A percentile compares a stretch with the other conserved stretches of the same genome.
phyloP scores from a whole-genome alignment of 2,329 filamentous ascomycete genomes.

The Stemphylium lycopersici region DNA sequence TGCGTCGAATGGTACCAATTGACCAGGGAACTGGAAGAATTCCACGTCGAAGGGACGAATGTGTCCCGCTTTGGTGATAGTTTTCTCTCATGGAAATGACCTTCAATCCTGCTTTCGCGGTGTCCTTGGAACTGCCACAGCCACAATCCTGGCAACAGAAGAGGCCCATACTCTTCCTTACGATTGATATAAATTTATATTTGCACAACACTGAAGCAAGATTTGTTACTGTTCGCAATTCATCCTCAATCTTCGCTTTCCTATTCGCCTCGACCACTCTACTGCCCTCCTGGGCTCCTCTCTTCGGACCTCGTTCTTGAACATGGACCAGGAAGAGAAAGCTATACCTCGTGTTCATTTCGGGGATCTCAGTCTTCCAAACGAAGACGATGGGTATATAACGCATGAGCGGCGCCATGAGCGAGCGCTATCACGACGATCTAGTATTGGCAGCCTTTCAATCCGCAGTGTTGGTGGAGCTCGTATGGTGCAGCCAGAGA shows the following conservation, averaged over 20 bases:
- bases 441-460: conserved; percentile 46
- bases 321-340: conserved; percentile 39
- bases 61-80: not conserved
- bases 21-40: conserved; percentile 2
- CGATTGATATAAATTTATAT: no score
- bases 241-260: conserved; percentile 9
- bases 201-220: no score
- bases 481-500: conserved; percentile 49
- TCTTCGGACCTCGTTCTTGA: conserved; percentile 4
- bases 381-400: conserved; percentile 44
- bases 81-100: no score
- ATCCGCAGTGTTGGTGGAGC: conserved; percentile 43
- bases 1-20: conserved; percentile 25
- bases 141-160: no score
- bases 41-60: not conserved
- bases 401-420: conserved; percentile 31
- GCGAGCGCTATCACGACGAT: conserved; percentile 40
- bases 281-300: conserved; percentile 9
- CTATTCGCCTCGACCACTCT: conserved; percentile 6
- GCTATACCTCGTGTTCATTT: conserved; percentile 25
- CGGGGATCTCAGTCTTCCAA: conserved; percentile 26
- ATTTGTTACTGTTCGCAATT: not conserved
- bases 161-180: no score
- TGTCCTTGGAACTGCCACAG: no score
- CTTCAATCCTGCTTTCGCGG: no score